Percentiles rank a stretch among this genome's conserved stretches.
These are phyloP conservation scores for Phytophthora sansomeana DNA, from an alignment of 352 stramenopile species.

Conservation along the genomic window DNA sequence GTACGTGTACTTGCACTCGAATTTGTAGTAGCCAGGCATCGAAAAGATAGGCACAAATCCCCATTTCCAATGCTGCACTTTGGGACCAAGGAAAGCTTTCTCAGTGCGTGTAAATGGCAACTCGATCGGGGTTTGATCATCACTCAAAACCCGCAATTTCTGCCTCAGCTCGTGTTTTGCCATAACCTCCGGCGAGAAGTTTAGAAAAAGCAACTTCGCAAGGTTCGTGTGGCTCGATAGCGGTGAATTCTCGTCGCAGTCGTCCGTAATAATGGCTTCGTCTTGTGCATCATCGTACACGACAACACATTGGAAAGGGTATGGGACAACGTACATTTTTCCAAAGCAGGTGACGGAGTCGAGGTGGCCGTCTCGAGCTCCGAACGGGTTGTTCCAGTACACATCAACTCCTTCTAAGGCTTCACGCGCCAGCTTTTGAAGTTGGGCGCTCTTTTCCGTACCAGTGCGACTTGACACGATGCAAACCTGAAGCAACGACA, in stretches of 20 bases:
- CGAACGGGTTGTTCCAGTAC: conserved; percentile 43
- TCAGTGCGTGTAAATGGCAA: conserved; percentile 44
- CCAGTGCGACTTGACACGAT: conserved; percentile 49
- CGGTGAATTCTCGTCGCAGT: conserved; percentile 4
- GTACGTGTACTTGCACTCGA: too few species aligned
- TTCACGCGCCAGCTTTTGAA: conserved; percentile 30
- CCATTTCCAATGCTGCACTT: too few species aligned
- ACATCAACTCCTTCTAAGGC: conserved; percentile 57
- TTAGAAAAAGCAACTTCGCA: conserved; percentile 32
- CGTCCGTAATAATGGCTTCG: conserved; percentile 46
- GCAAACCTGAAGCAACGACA: conserved; percentile 34
- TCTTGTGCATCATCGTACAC: conserved; percentile 55
- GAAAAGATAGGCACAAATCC: too few species aligned
- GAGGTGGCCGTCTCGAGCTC: conserved; percentile 39
- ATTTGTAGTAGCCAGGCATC: conserved; percentile 14
- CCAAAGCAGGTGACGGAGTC: conserved; percentile 49
- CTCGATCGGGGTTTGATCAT: conserved; percentile 20
- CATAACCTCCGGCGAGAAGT: conserved; percentile 39
- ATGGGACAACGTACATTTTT: conserved; percentile 55
- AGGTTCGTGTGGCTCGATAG: conserved; percentile 32
- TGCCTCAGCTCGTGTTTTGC: conserved; percentile 35
- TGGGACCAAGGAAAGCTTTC: too few species aligned
- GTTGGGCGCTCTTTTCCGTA: conserved; percentile 30
- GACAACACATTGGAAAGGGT: conserved; percentile 58
- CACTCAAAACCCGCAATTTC: conserved; percentile 39